phyloP scores from a whole-genome alignment of 2,329 filamentous ascomycete genomes.

The Zasmidium angulare region DNA sequence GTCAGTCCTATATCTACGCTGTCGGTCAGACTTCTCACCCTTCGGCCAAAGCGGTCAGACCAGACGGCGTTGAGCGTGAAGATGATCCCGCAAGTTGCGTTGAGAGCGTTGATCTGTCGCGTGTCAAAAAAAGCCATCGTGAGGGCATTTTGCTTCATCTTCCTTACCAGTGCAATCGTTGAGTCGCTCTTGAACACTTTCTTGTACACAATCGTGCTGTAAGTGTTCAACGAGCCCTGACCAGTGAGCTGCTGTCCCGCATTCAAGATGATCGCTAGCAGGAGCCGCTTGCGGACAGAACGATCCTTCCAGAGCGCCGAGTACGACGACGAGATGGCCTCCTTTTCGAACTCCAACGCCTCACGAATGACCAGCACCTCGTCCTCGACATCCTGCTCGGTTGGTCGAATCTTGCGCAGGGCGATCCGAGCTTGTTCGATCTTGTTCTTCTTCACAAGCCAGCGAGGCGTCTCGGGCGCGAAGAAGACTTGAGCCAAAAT shows the following conservation, averaged over 20 bases:
- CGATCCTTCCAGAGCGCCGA: slow-evolving; percentile 68
- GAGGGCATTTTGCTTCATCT: background rate
- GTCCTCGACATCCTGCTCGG: slow-evolving; percentile 65
- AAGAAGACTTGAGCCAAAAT: slow-evolving; percentile 64
- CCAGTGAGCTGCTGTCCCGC: slow-evolving; percentile 71
- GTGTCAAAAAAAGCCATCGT: background rate
- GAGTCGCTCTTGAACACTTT: slow-evolving; percentile 61
- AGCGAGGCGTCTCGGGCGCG: slow-evolving; percentile 67
- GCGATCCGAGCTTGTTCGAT: slow-evolving; percentile 60
- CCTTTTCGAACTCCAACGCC: slow-evolving; percentile 70
- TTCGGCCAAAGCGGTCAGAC: slow-evolving; percentile 70
- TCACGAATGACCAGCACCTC: slow-evolving; percentile 66
- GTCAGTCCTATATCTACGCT: slow-evolving; percentile 2
- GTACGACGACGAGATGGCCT: slow-evolving; percentile 64
- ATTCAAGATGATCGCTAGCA: slow-evolving; percentile 66
- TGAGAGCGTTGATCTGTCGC: slow-evolving; percentile 66
- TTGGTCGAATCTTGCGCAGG: slow-evolving; percentile 62
- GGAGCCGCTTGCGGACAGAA: slow-evolving; percentile 65
- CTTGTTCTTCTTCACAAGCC: slow-evolving; percentile 63
- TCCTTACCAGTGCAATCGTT: slow-evolving; percentile 57
- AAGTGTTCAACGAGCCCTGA: slow-evolving; percentile 70
- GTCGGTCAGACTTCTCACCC: slow-evolving; percentile 28
- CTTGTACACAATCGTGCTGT: slow-evolving; percentile 73
- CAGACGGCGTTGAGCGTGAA: slow-evolving; percentile 73
- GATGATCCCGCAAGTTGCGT: slow-evolving; percentile 69